phyloP scores from a whole-genome alignment of 148 eudicot species.

The Nyssa sinensis region DNA sequence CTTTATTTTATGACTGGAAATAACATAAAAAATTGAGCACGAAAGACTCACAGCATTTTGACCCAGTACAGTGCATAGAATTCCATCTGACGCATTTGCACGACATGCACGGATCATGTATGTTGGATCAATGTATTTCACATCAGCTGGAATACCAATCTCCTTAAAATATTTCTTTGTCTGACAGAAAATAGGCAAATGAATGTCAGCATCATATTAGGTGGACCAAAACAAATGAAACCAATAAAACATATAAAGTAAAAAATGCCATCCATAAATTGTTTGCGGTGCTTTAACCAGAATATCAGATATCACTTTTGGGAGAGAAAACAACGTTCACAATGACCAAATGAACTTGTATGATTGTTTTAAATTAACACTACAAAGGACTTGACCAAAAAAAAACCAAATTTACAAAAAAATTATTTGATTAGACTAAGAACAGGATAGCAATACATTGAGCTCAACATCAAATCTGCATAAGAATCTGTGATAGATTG shows the following conservation, averaged over 20 bases:
- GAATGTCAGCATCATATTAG: not conserved
- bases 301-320: not conserved
- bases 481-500: too few species aligned
- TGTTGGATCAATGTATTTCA: slow-evolving; percentile 96
- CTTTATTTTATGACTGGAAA: not conserved
- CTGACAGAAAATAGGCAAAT: slow-evolving; percentile 30
- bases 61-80: slow-evolving; percentile 92
- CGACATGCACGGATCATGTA: slow-evolving; percentile 98
- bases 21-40: not conserved
- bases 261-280: not conserved
- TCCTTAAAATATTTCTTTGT: slow-evolving; percentile 79
- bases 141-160: slow-evolving; percentile 76
- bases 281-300: not conserved
- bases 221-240: not conserved
- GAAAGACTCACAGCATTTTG: slow-evolving; percentile 88
- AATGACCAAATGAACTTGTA: too few species aligned
- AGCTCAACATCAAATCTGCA: too few species aligned
- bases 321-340: too few species aligned
- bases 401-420: too few species aligned
- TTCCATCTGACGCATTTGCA: slow-evolving; percentile 99
- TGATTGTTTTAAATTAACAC: too few species aligned
- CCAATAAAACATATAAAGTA: not conserved
- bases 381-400: too few species aligned
- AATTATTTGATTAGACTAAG: too few species aligned
- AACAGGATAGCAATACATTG: too few species aligned